Conservation (phyloP, 2,329 filamentous ascomycete species). For the Epichloe baconii region DNA sequence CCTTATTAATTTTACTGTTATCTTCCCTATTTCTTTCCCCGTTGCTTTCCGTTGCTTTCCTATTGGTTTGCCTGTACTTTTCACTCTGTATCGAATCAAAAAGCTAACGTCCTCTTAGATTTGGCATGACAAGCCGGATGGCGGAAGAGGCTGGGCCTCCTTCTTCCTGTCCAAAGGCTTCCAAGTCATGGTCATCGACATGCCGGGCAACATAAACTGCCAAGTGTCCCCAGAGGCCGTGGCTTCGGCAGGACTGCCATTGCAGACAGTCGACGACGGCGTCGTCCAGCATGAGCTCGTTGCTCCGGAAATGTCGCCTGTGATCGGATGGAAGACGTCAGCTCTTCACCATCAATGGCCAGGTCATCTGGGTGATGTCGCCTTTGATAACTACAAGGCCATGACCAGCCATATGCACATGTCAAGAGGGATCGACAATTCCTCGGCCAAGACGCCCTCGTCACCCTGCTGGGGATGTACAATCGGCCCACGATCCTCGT, state of each 20-base stretch:
- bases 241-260: background rate
- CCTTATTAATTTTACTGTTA: accelerated
- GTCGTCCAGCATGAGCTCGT: constrained; percentile 23
- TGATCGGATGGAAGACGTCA: constrained; percentile 18
- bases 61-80: no score
- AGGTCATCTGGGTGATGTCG: constrained; percentile 28
- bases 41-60: no score
- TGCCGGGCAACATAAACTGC: constrained; percentile 13
- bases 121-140: constrained; percentile 34
- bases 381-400: constrained; percentile 34
- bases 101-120: constrained; percentile 7
- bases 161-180: constrained; percentile 29
- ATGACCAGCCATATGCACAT: constrained; percentile 25
- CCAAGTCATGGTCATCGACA: constrained; percentile 29
- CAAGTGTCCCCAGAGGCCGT: no score
- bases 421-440: constrained; percentile 19
- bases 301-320: constrained; percentile 9
- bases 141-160: constrained; percentile 30
- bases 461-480: constrained; percentile 28
- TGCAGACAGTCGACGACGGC: background rate
- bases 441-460: constrained; percentile 22
- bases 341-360: constrained; percentile 26
- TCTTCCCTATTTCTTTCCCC: no score
- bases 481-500: constrained; percentile 29
- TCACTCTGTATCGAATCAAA: background rate